Conservation (phyloP, 345 rosid genomes). For the Nasturtium officinale region DNA sequence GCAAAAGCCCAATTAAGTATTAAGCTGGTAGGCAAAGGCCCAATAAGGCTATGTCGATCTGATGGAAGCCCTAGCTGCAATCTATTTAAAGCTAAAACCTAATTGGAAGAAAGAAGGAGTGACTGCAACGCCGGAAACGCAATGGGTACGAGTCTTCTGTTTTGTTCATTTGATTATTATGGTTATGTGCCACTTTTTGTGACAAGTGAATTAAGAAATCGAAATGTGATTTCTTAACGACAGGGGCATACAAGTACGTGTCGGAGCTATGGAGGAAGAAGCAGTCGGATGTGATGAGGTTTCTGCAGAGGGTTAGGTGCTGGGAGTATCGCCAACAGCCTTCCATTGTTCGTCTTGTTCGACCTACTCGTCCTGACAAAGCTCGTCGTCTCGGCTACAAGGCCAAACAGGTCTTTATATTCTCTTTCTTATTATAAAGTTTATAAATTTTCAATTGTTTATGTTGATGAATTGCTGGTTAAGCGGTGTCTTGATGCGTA, state of each 20-base stretch:
- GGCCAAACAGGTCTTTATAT: conserved; percentile 81
- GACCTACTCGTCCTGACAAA: conserved; percentile 95
- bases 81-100: conserved; percentile 21
- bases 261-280: conserved; percentile 99
- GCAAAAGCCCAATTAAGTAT: background rate
- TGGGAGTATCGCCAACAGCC: conserved; percentile 99
- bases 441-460: background rate
- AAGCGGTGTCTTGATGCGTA: conserved; percentile 44
- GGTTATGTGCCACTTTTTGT: too few relatives aligned
- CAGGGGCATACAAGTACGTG: conserved; percentile 95
- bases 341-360: conserved; percentile 88
- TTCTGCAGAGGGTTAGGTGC: conserved; percentile 96
- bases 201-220: background rate
- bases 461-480: conserved; percentile 20
- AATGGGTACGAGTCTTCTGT: conserved; percentile 35
- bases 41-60: background rate
- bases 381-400: conserved; percentile 96
- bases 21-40: background rate
- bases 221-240: conserved; percentile 2
- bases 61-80: conserved; percentile 31
- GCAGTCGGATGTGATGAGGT: conserved; percentile 99
- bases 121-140: conserved; percentile 41
- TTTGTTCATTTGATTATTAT: too few relatives aligned
- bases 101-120: background rate
- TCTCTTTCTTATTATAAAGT: background rate